Percentiles rank a stretch among this genome's conserved stretches.
Conservation (phyloP, 257 asterid species). For the Solanum tacnaense region DNA sequence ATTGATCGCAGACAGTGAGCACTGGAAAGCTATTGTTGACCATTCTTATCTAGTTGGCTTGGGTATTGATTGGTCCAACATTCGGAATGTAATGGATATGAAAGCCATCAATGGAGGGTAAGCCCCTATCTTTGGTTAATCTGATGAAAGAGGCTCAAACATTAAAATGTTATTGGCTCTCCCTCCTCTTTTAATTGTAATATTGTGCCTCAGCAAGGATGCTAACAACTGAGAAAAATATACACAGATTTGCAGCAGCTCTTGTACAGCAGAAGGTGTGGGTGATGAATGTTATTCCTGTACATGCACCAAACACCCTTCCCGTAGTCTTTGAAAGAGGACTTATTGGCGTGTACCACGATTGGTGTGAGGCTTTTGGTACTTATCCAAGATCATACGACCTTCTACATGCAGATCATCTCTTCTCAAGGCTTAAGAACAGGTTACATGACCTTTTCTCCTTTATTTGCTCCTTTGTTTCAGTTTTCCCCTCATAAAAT, state of each 20-base stretch:
- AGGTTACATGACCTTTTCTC: slow-evolving; percentile 24
- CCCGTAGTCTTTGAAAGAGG: slow-evolving; percentile 90
- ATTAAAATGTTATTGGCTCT: not conserved
- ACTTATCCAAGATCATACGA: slow-evolving; percentile 92
- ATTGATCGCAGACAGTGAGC: slow-evolving; percentile 56
- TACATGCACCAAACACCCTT: slow-evolving; percentile 84
- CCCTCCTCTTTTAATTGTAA: not conserved
- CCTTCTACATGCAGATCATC: slow-evolving; percentile 95
- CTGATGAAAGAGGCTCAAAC: not conserved
- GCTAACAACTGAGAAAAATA: not conserved
- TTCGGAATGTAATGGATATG: slow-evolving; percentile 89
- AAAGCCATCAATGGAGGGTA: slow-evolving; percentile 96
- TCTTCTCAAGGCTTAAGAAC: slow-evolving; percentile 90
- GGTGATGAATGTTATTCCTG: slow-evolving; percentile 90
- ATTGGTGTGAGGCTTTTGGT: slow-evolving; percentile 92
- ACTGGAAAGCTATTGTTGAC: slow-evolving; percentile 76
- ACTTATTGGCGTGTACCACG: slow-evolving; percentile 78
- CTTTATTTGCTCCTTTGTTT: not conserved
- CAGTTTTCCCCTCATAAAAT: not conserved
- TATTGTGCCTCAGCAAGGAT: not conserved
- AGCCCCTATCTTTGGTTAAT: not conserved
- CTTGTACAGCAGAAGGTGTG: slow-evolving; percentile 60
- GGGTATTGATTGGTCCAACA: slow-evolving; percentile 82
- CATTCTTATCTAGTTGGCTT: slow-evolving; percentile 68
- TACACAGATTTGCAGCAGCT: slow-evolving; percentile 89